These are phyloP conservation scores for Fusarium odoratissimum DNA, from an alignment of 2,329 filamentous ascomycete genomes.

Conservation along the genomic window DNA sequence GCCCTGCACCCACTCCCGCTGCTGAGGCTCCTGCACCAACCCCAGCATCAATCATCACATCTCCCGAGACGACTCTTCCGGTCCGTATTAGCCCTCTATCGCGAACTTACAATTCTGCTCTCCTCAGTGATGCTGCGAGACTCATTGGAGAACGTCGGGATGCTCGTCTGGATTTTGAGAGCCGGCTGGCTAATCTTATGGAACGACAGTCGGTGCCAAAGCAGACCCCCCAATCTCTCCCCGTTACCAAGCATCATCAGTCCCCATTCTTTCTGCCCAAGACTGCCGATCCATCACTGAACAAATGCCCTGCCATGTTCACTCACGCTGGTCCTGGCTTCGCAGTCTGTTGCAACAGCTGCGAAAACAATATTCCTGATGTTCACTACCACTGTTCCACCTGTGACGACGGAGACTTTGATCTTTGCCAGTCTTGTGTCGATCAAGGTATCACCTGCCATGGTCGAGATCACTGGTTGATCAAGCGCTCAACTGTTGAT, in stretches of 20 bases:
- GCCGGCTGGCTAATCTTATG: conserved; percentile 44
- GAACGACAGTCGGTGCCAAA: conserved; percentile 34
- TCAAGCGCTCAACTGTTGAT: conserved; percentile 85
- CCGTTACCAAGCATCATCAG: background rate
- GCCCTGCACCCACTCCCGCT: conserved; percentile 29
- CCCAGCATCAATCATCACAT: conserved; percentile 26
- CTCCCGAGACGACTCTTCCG: conserved; percentile 39
- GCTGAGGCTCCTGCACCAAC: conserved; percentile 36
- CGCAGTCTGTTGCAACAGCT: conserved; percentile 94
- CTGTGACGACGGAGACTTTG: conserved; percentile 93
- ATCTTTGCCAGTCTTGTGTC: conserved; percentile 87
- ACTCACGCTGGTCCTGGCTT: conserved; percentile 58
- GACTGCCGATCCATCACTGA: background rate
- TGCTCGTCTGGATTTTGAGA: conserved; percentile 44
- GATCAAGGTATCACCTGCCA: conserved; percentile 80
- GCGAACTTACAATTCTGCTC: conserved; percentile 43
- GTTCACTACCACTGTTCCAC: conserved; percentile 94
- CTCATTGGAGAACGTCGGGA: conserved; percentile 38
- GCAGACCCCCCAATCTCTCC: background rate
- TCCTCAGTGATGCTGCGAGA: conserved; percentile 46
- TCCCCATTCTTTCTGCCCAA: conserved; percentile 15
- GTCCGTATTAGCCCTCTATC: conserved; percentile 41
- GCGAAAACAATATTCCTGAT: conserved; percentile 80
- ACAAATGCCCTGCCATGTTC: conserved; percentile 10
- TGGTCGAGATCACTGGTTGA: conserved; percentile 87